Conservation (phyloP, 495 filamentous ascomycete species). For the Halenospora varia region DNA sequence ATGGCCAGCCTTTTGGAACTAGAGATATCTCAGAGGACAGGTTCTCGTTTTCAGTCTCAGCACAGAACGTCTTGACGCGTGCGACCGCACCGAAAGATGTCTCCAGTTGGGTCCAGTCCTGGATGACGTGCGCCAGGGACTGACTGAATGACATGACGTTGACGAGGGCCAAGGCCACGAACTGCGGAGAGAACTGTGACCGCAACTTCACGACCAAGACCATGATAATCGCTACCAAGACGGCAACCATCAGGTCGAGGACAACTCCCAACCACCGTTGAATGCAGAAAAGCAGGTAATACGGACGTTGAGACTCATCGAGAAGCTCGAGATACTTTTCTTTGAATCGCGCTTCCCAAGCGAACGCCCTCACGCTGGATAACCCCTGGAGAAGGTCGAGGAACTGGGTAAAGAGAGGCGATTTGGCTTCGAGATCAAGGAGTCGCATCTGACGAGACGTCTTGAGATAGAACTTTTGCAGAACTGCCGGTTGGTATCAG, state of each 20-base stretch:
- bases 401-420: constrained; percentile 56
- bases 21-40: constrained; percentile 11
- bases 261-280: constrained; percentile 39
- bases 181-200: constrained; percentile 33
- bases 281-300: constrained; percentile 46
- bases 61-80: not conserved
- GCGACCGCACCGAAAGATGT: not conserved
- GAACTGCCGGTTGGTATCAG: constrained; percentile 50
- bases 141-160: constrained; percentile 34
- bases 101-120: constrained; percentile 31
- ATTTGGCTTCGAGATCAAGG: constrained; percentile 55
- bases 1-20: constrained; percentile 24
- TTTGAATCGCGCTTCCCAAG: constrained; percentile 28
- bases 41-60: constrained; percentile 20
- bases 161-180: constrained; percentile 50
- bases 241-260: constrained; percentile 44
- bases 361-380: constrained; percentile 43
- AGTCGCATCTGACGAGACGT: constrained; percentile 62
- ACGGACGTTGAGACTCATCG: constrained; percentile 52
- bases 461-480: constrained; percentile 59
- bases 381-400: constrained; percentile 44
- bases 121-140: constrained; percentile 26
- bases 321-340: constrained; percentile 38
- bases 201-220: constrained; percentile 19
- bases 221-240: constrained; percentile 28